These are phyloP conservation scores for Fusarium secorum DNA, from an alignment of 2,329 filamentous ascomycete species.

Conservation along the genomic window DNA sequence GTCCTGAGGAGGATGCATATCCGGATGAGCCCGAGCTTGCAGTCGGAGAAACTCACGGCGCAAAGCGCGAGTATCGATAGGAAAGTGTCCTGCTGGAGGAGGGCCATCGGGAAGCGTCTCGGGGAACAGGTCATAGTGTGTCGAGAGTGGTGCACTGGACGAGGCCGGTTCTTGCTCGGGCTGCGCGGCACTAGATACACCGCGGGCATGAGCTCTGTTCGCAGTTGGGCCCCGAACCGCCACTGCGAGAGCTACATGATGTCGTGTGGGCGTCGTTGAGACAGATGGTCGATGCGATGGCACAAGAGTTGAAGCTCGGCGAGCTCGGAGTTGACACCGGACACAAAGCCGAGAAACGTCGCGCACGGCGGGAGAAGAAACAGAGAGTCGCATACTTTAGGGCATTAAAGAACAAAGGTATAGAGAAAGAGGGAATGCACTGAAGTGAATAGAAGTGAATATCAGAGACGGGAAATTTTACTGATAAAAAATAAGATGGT, in stretches of 20 bases:
- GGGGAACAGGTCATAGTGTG: constrained; percentile 91
- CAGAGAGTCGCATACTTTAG: constrained; percentile 40
- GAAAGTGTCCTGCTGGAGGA: constrained; percentile 79
- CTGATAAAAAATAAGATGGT: neutral
- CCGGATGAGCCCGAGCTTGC: constrained; percentile 80
- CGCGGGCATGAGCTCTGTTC: constrained; percentile 8
- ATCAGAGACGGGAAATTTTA: neutral
- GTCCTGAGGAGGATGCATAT: constrained; percentile 65
- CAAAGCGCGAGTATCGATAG: constrained; percentile 73
- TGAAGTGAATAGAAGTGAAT: neutral
- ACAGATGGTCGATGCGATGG: constrained; percentile 24
- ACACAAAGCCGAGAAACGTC: constrained; percentile 47
- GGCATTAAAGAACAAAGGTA: neutral
- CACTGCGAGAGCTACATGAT: constrained; percentile 2
- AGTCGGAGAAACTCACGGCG: constrained; percentile 87
- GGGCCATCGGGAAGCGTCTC: constrained; percentile 77
- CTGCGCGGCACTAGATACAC: constrained; percentile 25
- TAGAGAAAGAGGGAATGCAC: neutral
- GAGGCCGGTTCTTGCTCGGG: constrained; percentile 4
- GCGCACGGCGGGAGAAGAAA: constrained; percentile 37
- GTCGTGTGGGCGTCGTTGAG: constrained; percentile 1
- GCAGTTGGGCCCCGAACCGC: neutral
- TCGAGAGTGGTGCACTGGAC: constrained; percentile 46
- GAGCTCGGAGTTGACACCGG: constrained; percentile 45
- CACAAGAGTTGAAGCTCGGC: constrained; percentile 37